phyloP scores from a whole-genome alignment of 2,329 filamentous ascomycete genomes.

The Colletotrichum higginsianum region DNA sequence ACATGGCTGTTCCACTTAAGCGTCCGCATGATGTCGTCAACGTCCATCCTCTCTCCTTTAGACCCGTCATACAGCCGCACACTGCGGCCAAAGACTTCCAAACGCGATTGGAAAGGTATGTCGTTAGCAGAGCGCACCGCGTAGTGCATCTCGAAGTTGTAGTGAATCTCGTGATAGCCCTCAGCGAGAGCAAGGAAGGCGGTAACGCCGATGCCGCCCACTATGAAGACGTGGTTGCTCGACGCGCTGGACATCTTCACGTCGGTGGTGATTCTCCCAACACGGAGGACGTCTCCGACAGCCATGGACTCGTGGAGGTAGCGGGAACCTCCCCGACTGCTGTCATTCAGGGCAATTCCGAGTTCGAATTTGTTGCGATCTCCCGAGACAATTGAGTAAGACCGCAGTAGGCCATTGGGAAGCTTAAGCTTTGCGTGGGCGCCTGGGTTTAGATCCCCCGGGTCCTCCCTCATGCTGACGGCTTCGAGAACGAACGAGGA shows the following conservation, averaged over 20 bases:
- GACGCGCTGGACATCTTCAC: slow-evolving; percentile 62
- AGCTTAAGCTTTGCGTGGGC: slow-evolving; percentile 71
- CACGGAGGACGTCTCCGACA: slow-evolving; percentile 65
- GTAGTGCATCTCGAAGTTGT: slow-evolving; percentile 70
- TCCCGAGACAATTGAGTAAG: slow-evolving; percentile 73
- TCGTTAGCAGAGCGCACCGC: slow-evolving; percentile 68
- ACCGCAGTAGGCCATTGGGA: slow-evolving; percentile 68
- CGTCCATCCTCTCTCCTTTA: slow-evolving; percentile 66
- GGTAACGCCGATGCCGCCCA: slow-evolving; percentile 76
- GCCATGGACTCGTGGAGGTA: slow-evolving; percentile 68
- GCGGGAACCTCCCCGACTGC: slow-evolving; percentile 72
- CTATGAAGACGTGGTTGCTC: slow-evolving; percentile 74
- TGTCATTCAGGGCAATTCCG: slow-evolving; percentile 69
- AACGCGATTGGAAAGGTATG: slow-evolving; percentile 66
- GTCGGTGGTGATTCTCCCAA: slow-evolving; percentile 65
- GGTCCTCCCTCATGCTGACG: slow-evolving; percentile 51
- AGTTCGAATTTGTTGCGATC: slow-evolving; percentile 67
- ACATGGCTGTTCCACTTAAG: slow-evolving; percentile 69
- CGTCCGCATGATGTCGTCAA: slow-evolving; percentile 60
- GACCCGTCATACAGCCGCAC: slow-evolving; percentile 68
- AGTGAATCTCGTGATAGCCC: slow-evolving; percentile 60
- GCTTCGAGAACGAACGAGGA: slow-evolving; percentile 68
- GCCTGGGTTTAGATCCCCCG: slow-evolving; percentile 54
- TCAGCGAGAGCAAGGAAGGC: slow-evolving; percentile 70
- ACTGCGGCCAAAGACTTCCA: slow-evolving; percentile 58